These are phyloP conservation scores for Kondoa malvinella DNA, from an alignment of 768 basidiomycete species.

Conservation along the genomic window DNA sequence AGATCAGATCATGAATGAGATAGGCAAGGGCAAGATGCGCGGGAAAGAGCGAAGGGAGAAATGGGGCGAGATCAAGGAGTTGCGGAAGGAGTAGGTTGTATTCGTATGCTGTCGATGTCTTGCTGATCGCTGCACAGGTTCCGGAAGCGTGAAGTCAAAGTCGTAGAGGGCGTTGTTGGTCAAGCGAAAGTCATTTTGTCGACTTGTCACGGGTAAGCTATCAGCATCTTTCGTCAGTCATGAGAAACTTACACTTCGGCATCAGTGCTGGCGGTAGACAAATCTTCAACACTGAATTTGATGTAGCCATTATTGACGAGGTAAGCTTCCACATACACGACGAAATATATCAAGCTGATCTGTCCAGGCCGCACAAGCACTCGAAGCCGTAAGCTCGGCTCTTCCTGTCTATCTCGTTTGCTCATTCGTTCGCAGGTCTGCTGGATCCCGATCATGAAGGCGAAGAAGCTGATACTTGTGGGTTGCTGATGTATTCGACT, in stretches of 20 bases:
- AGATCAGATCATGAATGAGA: constrained; percentile 32
- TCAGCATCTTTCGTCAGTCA: neutral
- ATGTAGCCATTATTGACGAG: constrained; percentile 89
- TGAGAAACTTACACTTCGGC: neutral
- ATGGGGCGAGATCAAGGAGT: constrained; percentile 69
- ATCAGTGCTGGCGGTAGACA: constrained; percentile 56
- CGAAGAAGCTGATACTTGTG: constrained; percentile 43
- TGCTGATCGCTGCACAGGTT: constrained; percentile 42
- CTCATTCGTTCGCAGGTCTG: constrained; percentile 36
- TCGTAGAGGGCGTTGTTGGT: constrained; percentile 60
- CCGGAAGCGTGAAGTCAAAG: constrained; percentile 67
- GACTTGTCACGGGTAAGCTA: constrained; percentile 60
- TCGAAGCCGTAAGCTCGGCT: constrained; percentile 52
- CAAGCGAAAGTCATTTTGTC: constrained; percentile 78
- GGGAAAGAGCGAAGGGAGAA: constrained; percentile 54
- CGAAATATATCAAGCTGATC: no score
- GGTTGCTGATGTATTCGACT: neutral
- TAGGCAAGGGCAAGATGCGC: constrained; percentile 34
- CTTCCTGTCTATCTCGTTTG: neutral
- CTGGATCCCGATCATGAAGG: constrained; percentile 90
- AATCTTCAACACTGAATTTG: constrained; percentile 58
- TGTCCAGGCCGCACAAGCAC: constrained; percentile 62
- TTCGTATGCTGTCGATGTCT: neutral
- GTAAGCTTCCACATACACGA: neutral
- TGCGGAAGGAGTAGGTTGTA: constrained; percentile 69